A percentile compares a stretch with the other conserved stretches of the same genome.
phyloP scores from a whole-genome alignment of 2,329 filamentous ascomycete genomes.

The Dactylonectria estremocensis region DNA sequence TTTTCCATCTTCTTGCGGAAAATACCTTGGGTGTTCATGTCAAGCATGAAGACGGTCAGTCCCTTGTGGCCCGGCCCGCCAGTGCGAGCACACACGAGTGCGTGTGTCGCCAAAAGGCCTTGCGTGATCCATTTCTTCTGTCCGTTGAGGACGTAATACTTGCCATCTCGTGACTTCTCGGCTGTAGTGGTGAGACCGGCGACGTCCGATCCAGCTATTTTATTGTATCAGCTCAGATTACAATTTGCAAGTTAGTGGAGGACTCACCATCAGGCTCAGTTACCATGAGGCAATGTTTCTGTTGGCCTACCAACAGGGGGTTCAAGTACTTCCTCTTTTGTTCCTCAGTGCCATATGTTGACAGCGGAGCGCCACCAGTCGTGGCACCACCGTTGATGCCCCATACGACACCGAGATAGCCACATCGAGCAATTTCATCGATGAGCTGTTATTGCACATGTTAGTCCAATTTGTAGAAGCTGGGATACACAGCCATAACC shows the following conservation, averaged over 20 bases:
- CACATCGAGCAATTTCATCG: conserved; percentile 13
- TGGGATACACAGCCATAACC: not conserved
- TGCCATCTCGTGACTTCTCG: conserved; percentile 57
- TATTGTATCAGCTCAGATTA: not conserved
- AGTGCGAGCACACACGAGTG: conserved; percentile 74
- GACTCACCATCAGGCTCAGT: conserved; percentile 72
- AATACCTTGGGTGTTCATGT: conserved; percentile 65
- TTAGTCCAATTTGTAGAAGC: not conserved
- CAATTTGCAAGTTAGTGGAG: not conserved
- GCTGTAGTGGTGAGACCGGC: conserved; percentile 75
- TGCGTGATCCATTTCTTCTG: conserved; percentile 80
- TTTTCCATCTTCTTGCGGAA: conserved; percentile 70
- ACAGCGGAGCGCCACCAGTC: conserved; percentile 7
- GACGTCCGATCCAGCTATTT: conserved; percentile 66
- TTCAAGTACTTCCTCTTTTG: conserved; percentile 69
- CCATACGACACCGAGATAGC: conserved; percentile 12
- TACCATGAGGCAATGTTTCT: conserved; percentile 75
- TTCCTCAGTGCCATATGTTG: conserved; percentile 1
- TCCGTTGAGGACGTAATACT: conserved; percentile 74
- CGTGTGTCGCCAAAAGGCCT: conserved; percentile 72
- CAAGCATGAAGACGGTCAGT: conserved; percentile 72
- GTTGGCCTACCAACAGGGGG: conserved; percentile 70
- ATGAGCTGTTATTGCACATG: conserved; percentile 1
- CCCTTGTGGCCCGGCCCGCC: conserved; percentile 67
- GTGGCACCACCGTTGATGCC: conserved; percentile 12